Base-by-base conservation (phyloP, 805 yeast genomes). In the Metschnikowia arizonensis region DNA sequence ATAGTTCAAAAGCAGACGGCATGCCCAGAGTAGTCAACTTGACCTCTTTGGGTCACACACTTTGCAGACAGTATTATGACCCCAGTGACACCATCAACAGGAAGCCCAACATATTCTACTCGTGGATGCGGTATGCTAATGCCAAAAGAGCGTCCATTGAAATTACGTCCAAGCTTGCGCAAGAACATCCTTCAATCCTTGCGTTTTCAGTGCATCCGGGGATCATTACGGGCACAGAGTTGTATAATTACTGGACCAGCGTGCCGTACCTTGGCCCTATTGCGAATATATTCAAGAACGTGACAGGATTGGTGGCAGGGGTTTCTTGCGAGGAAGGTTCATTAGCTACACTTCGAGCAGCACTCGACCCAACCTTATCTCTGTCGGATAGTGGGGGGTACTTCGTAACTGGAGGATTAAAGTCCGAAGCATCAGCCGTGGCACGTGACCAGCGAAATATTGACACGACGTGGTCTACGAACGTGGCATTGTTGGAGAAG, bases 131-230 rank as follows among this genome's bases (percentile, higher is more conserved):
- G 43, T 70, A 70, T 52, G 69, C 66, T 8, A 52, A 52, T 31
- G 64, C 73, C 18, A 70, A 70, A 52, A 34, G 58, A 6, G 66
- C 67, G 2, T 56, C 50, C 14, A 65, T 69, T 29, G 72, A 67
- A 41, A 53, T 60, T 38, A 56, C 61, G 44, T 60, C 53, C 38
- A 52, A 56, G 37, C 53, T 68, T 12, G 65, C 64, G 12, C 41
- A 49, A 24, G 48, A 52, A 21, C 48, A 62, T 45, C 71, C 71
- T 4, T 53, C 61, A n/a, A 62, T 69, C 9, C 50, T 66, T 24
- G 53, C 59, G 5, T 46, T 65, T n/a, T 50, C 74, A 0, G 63
- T 66, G 1, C 75, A 70, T 42, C 74, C 75, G 1, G 75, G 75
- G 0, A 53, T 67, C 3, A 56, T 69, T 39, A 46, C 65, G 14